Conservation (phyloP, 2,329 filamentous ascomycete genomes). For the Aspergillus tamarii region DNA sequence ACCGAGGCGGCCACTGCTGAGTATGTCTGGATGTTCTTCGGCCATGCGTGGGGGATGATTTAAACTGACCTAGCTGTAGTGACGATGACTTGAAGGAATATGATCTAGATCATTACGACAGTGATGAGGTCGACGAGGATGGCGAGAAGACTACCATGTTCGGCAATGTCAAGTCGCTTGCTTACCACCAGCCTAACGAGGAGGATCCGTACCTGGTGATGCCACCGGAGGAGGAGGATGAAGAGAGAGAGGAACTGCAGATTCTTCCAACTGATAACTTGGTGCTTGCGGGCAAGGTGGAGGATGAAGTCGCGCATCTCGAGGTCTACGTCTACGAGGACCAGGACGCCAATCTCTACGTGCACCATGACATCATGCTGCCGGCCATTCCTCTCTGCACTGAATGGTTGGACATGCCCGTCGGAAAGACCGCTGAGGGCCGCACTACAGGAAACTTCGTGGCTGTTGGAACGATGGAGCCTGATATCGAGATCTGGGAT, state of each 20-base stretch:
- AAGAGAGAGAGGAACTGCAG: slow-evolving; percentile 91
- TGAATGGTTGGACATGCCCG: slow-evolving; percentile 94
- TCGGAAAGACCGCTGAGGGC: slow-evolving; percentile 69
- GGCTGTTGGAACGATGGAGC: slow-evolving; percentile 94
- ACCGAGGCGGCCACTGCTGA: slow-evolving; percentile 13
- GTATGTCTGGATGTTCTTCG: slow-evolving; percentile 5
- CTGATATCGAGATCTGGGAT: slow-evolving; percentile 98
- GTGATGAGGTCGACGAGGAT: slow-evolving; percentile 70
- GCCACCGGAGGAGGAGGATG: slow-evolving; percentile 76
- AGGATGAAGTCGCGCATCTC: slow-evolving; percentile 94
- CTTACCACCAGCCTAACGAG: slow-evolving; percentile 91
- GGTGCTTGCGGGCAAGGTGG: slow-evolving; percentile 87
- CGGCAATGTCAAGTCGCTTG: slow-evolving; percentile 88
- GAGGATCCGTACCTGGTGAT: slow-evolving; percentile 97
- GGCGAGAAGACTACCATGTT: slow-evolving; percentile 85
- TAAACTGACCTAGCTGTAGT: slow-evolving; percentile 29
- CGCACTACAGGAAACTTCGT: slow-evolving; percentile 84
- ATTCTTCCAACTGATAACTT: slow-evolving; percentile 92
- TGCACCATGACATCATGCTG: slow-evolving; percentile 99
- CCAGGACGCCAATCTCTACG: slow-evolving; percentile 91
- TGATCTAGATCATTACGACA: slow-evolving; percentile 93
- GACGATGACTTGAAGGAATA: slow-evolving; percentile 92
- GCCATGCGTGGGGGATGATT: slow-evolving; percentile 1
- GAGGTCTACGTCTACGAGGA: slow-evolving; percentile 99
- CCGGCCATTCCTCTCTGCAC: slow-evolving; percentile 93